Evolutionary conservation across 371 early-diverging fungal species (phyloP).

Genomic region (Funneliformis caledonium): DNA sequence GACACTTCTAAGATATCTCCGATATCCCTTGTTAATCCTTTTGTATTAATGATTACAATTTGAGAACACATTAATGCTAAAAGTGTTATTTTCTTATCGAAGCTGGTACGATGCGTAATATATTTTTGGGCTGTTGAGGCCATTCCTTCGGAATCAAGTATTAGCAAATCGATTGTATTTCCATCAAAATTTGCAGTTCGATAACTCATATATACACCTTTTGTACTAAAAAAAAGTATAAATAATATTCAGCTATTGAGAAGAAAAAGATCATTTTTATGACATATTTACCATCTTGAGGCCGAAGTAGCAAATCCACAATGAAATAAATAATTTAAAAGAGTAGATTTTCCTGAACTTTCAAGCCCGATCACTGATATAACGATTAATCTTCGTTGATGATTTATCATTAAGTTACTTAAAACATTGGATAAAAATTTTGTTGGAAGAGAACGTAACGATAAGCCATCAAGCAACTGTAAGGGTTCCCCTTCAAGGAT

Average conservation of each 20-base stretch:
- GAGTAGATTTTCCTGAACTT: slow-evolving; percentile 31
- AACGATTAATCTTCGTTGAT: not conserved
- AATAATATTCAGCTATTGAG: too few relatives aligned
- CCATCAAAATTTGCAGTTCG: not conserved
- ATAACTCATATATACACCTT: slow-evolving; percentile 31
- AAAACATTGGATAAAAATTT: slow-evolving; percentile 19
- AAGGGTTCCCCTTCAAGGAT: slow-evolving; percentile 20
- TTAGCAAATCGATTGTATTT: not conserved
- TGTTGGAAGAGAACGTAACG: not conserved
- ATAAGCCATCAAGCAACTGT: slow-evolving; percentile 22
- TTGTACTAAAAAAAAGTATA: slow-evolving; percentile 3
- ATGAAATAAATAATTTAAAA: slow-evolving; percentile 20
- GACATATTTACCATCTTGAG: slow-evolving; percentile 14
- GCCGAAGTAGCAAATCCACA: slow-evolving; percentile 30
- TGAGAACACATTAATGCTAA: slow-evolving; percentile 30
- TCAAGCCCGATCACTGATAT: slow-evolving; percentile 17
- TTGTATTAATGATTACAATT: slow-evolving; percentile 29
- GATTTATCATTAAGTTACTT: not conserved
- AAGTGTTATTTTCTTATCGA: slow-evolving; percentile 24
- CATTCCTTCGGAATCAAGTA: slow-evolving; percentile 28
- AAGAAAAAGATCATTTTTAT: too few relatives aligned
- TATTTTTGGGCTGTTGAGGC: slow-evolving; percentile 13
- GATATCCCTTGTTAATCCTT: slow-evolving; percentile 16
- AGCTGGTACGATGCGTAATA: slow-evolving; percentile 6
- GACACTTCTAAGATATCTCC: slow-evolving; percentile 19